Evolutionary conservation across 2,329 filamentous ascomycete species (phyloP).

Genomic region (Penicillium decumbens): DNA sequence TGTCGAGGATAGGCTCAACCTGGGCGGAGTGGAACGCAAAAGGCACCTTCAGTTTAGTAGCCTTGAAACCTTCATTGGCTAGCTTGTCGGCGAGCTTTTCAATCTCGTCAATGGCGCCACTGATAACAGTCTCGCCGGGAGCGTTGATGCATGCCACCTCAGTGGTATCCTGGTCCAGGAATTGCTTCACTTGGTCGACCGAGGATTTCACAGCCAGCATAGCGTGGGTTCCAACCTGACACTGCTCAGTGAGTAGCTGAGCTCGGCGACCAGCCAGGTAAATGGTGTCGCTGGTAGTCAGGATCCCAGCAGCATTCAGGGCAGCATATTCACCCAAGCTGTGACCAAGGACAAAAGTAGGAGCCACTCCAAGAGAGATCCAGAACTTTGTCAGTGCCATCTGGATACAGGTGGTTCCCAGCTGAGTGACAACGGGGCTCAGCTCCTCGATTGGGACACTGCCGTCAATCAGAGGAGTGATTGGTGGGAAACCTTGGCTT

Average conservation of each 20-base stretch:
- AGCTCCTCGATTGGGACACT: slow-evolving; percentile 19
- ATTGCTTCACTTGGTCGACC: slow-evolving; percentile 30
- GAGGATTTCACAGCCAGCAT: slow-evolving; percentile 45
- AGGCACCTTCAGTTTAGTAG: slow-evolving; percentile 42
- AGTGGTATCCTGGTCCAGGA: slow-evolving; percentile 28
- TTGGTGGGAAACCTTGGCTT: slow-evolving; percentile 27
- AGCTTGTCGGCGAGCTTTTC: slow-evolving; percentile 36
- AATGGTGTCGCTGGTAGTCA: slow-evolving; percentile 37
- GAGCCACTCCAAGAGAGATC: slow-evolving; percentile 30
- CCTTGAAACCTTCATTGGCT: slow-evolving; percentile 36
- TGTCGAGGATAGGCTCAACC: slow-evolving; percentile 44
- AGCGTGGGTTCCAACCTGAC: slow-evolving; percentile 40
- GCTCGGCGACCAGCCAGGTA: slow-evolving; percentile 41
- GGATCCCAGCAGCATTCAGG: slow-evolving; percentile 36
- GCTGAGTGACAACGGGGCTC: slow-evolving; percentile 32
- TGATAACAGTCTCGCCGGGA: slow-evolving; percentile 43
- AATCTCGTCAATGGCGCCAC: slow-evolving; percentile 36
- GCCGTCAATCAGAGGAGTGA: slow-evolving; percentile 27
- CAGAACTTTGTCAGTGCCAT: slow-evolving; percentile 40
- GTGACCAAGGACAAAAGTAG: slow-evolving; percentile 41
- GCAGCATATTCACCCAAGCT: slow-evolving; percentile 44
- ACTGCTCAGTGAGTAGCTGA: slow-evolving; percentile 39
- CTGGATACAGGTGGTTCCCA: slow-evolving; percentile 39
- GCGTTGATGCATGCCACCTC: slow-evolving; percentile 43
- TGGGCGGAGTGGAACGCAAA: slow-evolving; percentile 48